Evolutionary conservation across 2,329 filamentous ascomycete genomes (phyloP).

Genomic region (Zymoseptoria pseudotritici): DNA sequence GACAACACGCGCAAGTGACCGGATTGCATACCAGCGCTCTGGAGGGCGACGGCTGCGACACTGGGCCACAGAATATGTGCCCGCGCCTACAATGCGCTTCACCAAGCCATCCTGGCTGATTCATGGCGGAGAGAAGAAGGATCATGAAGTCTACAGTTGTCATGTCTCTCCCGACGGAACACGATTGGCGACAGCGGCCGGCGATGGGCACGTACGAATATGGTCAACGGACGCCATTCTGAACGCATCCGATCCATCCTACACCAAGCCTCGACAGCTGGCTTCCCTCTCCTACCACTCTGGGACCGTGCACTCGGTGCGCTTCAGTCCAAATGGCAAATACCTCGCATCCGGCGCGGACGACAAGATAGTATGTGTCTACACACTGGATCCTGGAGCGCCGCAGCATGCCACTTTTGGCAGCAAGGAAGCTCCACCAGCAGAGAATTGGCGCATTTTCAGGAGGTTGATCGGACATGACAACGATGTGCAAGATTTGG

Average conservation of each 20-base stretch:
- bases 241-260: conserved; percentile 64
- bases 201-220: conserved; percentile 94
- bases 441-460: conserved; percentile 97
- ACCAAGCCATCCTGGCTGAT: conserved; percentile 95
- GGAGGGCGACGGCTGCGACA: neutral
- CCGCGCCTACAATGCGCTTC: conserved; percentile 44
- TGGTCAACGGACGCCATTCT: conserved; percentile 96
- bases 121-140: conserved; percentile 94
- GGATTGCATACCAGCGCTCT: neutral
- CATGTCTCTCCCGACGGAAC: conserved; percentile 92
- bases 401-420: conserved; percentile 72
- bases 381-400: conserved; percentile 78
- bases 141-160: conserved; percentile 97
- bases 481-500: conserved; percentile 96
- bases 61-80: neutral
- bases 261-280: conserved; percentile 78
- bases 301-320: conserved; percentile 91
- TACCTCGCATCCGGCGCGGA: conserved; percentile 96
- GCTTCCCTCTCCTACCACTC: conserved; percentile 98
- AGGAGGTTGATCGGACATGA: conserved; percentile 92
- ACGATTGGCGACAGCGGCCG: conserved; percentile 85
- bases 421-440: conserved; percentile 78
- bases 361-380: conserved; percentile 98
- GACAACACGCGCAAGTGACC: neutral
- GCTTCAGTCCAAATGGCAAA: conserved; percentile 90